These are phyloP conservation scores for Luffa aegyptiaca DNA, from an alignment of 306 rosid genomes.

Conservation along the genomic window DNA sequence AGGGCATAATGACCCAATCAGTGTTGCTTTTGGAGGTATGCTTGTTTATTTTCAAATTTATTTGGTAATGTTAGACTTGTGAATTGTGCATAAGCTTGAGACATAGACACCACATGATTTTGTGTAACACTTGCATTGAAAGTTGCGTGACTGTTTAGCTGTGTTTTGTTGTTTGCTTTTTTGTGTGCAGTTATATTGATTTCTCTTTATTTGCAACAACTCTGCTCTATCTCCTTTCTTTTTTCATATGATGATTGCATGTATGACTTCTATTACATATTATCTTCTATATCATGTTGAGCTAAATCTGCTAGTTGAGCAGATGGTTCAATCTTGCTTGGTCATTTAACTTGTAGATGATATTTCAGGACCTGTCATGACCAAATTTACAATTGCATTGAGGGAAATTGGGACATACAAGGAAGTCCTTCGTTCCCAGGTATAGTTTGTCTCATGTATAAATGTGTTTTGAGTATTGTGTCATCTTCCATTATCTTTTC, in stretches of 20 bases:
- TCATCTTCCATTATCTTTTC: not conserved
- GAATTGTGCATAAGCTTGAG: not conserved
- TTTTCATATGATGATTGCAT: not conserved
- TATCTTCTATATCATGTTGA: not conserved
- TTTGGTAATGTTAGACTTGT: not conserved
- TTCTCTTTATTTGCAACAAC: not conserved
- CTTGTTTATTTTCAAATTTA: not conserved
- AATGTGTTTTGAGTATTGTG: not conserved
- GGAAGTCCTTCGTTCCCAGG: slow-evolving; percentile 99
- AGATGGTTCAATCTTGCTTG: not conserved
- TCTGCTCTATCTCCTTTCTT: not conserved
- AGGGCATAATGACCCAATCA: slow-evolving; percentile 97
- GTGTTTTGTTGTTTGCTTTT: not conserved
- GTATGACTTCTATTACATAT: not conserved
- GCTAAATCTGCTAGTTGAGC: not conserved
- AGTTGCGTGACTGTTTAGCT: slow-evolving; percentile 6
- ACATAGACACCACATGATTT: not conserved
- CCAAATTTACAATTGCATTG: slow-evolving; percentile 91
- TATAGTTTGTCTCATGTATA: slow-evolving; percentile 12
- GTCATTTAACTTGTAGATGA: not conserved
- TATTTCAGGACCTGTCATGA: slow-evolving; percentile 89
- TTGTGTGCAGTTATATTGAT: not conserved
- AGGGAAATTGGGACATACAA: slow-evolving; percentile 99
- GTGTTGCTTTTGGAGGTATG: slow-evolving; percentile 98
- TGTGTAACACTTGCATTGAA: not conserved